phyloP scores from a whole-genome alignment of 768 basidiomycete species.

The Mycena capillaripes region DNA sequence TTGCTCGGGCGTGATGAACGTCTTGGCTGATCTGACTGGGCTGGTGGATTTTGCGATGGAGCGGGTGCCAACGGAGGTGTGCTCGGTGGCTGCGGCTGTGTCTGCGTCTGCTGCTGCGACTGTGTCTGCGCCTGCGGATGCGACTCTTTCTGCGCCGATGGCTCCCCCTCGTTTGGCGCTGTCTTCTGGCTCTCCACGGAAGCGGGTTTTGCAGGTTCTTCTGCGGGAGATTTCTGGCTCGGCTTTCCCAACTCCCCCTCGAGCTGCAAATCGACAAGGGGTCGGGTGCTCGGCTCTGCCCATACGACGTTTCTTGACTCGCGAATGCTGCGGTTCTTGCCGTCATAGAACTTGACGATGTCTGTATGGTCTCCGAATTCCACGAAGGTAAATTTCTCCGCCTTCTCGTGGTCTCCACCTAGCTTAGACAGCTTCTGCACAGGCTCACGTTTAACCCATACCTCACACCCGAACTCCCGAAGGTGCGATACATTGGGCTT shows the following conservation, averaged over 20 bases:
- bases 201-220: conserved; percentile 17
- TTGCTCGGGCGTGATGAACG: conserved; percentile 5
- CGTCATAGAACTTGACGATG: conserved; percentile 33
- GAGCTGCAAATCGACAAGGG: conserved; percentile 23
- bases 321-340: conserved; percentile 4
- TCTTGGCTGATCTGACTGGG: not conserved
- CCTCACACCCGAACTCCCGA: conserved; percentile 29
- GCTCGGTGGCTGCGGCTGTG: not conserved
- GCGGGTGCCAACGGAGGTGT: not conserved
- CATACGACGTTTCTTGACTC: conserved; percentile 28
- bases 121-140: not conserved
- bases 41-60: conserved; percentile 9
- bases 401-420: conserved; percentile 23
- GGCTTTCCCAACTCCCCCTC: conserved; percentile 29
- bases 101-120: conserved; percentile 16
- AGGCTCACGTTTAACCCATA: conserved; percentile 32
- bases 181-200: conserved; percentile 2
- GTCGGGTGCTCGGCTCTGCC: conserved; percentile 12
- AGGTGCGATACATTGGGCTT: conserved; percentile 31
- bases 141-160: not conserved
- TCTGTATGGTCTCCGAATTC: conserved; percentile 23
- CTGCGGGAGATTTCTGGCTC: conserved; percentile 29
- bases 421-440: conserved; percentile 30
- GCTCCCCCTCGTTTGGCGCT: not conserved
- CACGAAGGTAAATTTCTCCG: conserved; percentile 30